These are phyloP conservation scores for Talaromyces pinophilus DNA, from an alignment of 2,329 filamentous ascomycete species.

Conservation along the genomic window DNA sequence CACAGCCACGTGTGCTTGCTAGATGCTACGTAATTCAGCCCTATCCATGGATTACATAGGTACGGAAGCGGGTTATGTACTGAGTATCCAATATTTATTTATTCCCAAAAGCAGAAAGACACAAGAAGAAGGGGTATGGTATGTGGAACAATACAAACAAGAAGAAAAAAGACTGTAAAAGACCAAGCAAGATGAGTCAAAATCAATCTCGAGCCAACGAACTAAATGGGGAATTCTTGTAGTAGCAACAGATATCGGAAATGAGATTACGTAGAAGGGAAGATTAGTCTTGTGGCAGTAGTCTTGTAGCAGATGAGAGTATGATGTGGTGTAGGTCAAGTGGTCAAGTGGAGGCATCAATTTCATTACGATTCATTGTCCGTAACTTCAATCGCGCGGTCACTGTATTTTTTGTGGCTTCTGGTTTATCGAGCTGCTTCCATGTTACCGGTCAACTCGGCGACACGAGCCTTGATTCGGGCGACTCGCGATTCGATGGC, in stretches of 20 bases:
- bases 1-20: slow-evolving; percentile 12
- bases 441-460: slow-evolving; percentile 86
- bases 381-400: slow-evolving; percentile 11
- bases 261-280: background rate
- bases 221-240: slow-evolving; percentile 18
- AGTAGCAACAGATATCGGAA: slow-evolving; percentile 3
- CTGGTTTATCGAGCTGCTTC: slow-evolving; percentile 50
- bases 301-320: background rate
- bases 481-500: slow-evolving; percentile 95
- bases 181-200: no score
- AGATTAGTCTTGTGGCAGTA: background rate
- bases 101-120: background rate
- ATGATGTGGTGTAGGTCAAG: background rate
- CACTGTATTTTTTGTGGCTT: background rate
- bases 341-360: background rate
- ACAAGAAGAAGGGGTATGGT: slow-evolving; percentile 1
- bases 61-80: background rate
- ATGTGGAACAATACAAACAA: slow-evolving; percentile 6
- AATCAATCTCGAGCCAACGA: slow-evolving; percentile 17
- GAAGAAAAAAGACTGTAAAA: background rate
- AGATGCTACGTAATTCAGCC: background rate
- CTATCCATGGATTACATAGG: background rate
- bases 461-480: slow-evolving; percentile 95
- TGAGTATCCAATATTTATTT: background rate
- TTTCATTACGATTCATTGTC: slow-evolving; percentile 10